A percentile compares a stretch with the other conserved stretches of the same genome.
phyloP scores from a whole-genome alignment of 139 green algal species.

The Yamagishiella unicocca region DNA sequence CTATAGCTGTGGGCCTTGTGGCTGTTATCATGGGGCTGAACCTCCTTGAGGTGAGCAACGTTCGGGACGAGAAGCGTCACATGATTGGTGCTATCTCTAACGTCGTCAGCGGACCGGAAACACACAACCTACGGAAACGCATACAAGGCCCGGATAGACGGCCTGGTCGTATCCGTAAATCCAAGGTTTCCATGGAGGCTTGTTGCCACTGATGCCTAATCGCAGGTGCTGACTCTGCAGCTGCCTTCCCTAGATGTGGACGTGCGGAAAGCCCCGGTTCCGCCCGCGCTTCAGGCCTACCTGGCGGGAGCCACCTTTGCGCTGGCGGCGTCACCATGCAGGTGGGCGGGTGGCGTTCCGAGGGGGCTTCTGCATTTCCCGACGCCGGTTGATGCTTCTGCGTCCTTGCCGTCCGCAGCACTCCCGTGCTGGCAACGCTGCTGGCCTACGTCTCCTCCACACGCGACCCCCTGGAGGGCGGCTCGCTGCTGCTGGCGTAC shows the following conservation, averaged over 20 bases:
- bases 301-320: constrained; percentile 94
- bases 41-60: constrained; percentile 83
- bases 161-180: too few relatives aligned
- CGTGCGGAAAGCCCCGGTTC: constrained; percentile 62
- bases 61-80: too few relatives aligned
- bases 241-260: constrained; percentile 90
- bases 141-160: too few relatives aligned
- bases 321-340: constrained; percentile 91
- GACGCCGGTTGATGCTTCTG: too few relatives aligned
- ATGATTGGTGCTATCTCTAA: too few relatives aligned
- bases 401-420: constrained; percentile 72
- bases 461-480: constrained; percentile 74
- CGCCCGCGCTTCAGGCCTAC: constrained; percentile 82
- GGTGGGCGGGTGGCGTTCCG: constrained; percentile 44
- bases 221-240: constrained; percentile 78
- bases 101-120: too few relatives aligned
- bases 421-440: constrained; percentile 95
- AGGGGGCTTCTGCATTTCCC: too few relatives aligned
- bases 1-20: constrained; percentile 70
- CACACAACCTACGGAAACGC: too few relatives aligned
- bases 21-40: constrained; percentile 96
- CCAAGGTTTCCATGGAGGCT: too few relatives aligned
- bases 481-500: constrained; percentile 92
- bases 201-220: too few relatives aligned
- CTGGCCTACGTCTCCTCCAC: constrained; percentile 91